Percentiles rank a stretch among this genome's conserved stretches.
phyloP scores from a whole-genome alignment of 306 rosid species.

The Arachis hypogaea region DNA sequence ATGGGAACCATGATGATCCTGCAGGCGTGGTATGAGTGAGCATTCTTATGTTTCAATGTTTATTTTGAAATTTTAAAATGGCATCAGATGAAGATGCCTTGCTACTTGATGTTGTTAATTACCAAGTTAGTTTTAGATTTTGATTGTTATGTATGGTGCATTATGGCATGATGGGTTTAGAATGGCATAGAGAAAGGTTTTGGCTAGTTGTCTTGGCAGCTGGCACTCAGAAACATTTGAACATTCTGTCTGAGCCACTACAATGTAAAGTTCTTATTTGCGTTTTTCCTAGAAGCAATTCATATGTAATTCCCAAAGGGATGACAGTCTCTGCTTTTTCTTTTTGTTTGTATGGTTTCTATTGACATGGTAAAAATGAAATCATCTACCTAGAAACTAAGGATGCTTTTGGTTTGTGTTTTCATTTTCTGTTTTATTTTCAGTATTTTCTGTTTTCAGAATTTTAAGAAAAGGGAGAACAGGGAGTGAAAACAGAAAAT shows the following conservation, averaged over 20 bases:
- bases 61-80: not conserved
- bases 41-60: not conserved
- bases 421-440: no score
- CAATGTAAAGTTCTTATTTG: slow-evolving; percentile 14
- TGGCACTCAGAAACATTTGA: not conserved
- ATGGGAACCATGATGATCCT: slow-evolving; percentile 98
- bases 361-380: not conserved
- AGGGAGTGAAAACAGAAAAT: no score
- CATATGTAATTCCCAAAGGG: not conserved
- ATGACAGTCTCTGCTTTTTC: not conserved
- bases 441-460: no score
- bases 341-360: slow-evolving; percentile 2
- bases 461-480: no score
- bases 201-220: not conserved
- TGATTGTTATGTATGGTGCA: slow-evolving; percentile 16
- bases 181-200: slow-evolving; percentile 21
- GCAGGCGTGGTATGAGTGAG: slow-evolving; percentile 91
- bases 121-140: not conserved
- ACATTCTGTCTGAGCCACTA: not conserved
- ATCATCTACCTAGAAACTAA: not conserved
- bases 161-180: slow-evolving; percentile 17
- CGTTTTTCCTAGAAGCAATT: slow-evolving; percentile 11
- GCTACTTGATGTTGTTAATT: not conserved
- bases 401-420: no score
- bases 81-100: not conserved